phyloP scores from a whole-genome alignment of 2,329 filamentous ascomycete genomes.

The Helotiales sp. region DNA sequence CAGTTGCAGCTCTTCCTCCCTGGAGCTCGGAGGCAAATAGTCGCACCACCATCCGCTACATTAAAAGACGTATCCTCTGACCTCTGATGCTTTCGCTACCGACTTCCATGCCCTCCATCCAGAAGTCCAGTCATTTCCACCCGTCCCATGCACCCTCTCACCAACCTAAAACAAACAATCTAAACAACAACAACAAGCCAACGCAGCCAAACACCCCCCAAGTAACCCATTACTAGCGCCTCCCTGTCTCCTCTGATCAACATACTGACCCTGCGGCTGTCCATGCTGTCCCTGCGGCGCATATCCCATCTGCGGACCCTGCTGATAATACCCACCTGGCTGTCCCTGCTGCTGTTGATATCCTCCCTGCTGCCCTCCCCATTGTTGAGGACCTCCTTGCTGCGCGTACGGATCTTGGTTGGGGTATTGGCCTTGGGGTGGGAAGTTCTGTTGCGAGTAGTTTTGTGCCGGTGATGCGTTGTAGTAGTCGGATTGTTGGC shows the following conservation, averaged over 20 bases:
- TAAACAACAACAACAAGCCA: conserved; percentile 58
- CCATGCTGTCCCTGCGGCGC: conserved; percentile 23
- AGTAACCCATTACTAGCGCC: conserved; percentile 45
- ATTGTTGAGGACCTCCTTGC: conserved; percentile 15
- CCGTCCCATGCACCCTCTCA: neutral
- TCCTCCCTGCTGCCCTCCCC: conserved; percentile 7
- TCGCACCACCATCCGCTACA: neutral
- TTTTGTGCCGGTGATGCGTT: conserved; percentile 25
- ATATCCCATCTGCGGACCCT: conserved; percentile 37
- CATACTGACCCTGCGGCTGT: conserved; percentile 46
- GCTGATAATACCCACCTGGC: conserved; percentile 33
- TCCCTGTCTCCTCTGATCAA: conserved; percentile 43
- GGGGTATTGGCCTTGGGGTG: conserved; percentile 14
- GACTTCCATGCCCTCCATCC: neutral
- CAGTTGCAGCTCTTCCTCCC: neutral
- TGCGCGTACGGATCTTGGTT: conserved; percentile 17
- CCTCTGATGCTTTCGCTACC: too few species aligned
- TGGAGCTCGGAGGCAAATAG: neutral
- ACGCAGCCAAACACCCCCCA: conserved; percentile 49
- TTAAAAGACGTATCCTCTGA: neutral
- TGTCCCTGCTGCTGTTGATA: conserved; percentile 19
- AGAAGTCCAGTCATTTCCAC: neutral
- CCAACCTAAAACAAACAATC: conserved; percentile 52
- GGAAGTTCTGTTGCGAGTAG: conserved; percentile 1
- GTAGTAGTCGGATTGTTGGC: conserved; percentile 30